Evolutionary conservation across 2,329 filamentous ascomycete genomes (phyloP), one percentile per base, ranked within the genome.

Genomic region (Pseudogymnoascus sp.): DNA sequence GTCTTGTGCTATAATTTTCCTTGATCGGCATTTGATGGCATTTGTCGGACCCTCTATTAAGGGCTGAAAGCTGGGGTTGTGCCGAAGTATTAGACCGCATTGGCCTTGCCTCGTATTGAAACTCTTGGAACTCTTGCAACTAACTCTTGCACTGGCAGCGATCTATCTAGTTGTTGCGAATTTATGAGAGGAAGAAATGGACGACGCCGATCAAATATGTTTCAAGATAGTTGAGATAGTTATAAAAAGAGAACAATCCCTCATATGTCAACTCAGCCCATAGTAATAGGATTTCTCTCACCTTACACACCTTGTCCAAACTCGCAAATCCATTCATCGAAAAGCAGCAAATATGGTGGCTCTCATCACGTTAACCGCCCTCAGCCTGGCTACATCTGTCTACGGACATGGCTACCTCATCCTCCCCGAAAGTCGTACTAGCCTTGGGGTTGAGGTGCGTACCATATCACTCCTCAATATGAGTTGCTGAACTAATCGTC

Each of bases 351-450:
- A 54, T 34, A 57, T 57, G 51, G 28, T 21, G 16, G n/a, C 51
- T 34, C n/a, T 57, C 51, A 34, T 57, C 51, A 19, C 51, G n/a
- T 57, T 57, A 19, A 57, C n/a, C 11, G 51, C 51, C 28, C 25
- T 57, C n/a, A 57, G 51, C 28, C 25, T 57, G 6, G 51, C 25
- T 34, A 34, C 51, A 10, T 57, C 67, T 48, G 70, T 71, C 54
- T 67, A 73, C 54, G 79, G 77, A 5, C 80, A 82, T 69, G 80
- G 80, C 6, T 82, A 82, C 65, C 62, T 81, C 41, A 77, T 73
- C 3, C 74, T 73, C 1, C 79, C 80, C 0, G 72, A 68, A 11
- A 81, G 79, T 65, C 77, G 80, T 6, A 79, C 77, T 3, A 74
- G 78, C 23, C 75, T 80, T 6, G 78, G 78, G 8, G 69, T 72